Conservation (phyloP, 495 filamentous ascomycete genomes). For the Pseudoneurospora amorphoporcata region DNA sequence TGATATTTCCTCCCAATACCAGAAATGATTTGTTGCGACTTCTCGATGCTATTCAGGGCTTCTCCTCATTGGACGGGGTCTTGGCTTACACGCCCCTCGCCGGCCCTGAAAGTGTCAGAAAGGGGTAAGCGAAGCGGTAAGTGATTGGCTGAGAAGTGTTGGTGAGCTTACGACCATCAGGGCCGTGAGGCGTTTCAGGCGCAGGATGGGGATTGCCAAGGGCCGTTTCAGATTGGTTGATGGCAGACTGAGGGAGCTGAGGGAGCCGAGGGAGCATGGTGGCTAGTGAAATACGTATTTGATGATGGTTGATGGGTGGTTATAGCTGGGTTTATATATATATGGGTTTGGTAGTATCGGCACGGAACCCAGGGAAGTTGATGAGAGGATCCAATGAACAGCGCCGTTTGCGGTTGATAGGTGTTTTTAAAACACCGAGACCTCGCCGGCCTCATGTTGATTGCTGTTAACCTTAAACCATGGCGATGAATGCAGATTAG, state of each 20-base stretch:
- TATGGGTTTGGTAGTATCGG: neutral
- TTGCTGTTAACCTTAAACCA: neutral
- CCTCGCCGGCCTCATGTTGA: neutral
- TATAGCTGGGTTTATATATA: neutral
- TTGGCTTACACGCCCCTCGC: too few relatives aligned
- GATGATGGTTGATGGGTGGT: neutral
- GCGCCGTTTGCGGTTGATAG: too few relatives aligned
- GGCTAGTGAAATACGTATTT: neutral
- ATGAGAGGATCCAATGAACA: too few relatives aligned
- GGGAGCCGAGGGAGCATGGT: neutral
- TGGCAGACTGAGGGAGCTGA: neutral
- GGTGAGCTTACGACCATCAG: neutral
- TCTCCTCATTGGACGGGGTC: too few relatives aligned
- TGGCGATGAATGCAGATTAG: neutral
- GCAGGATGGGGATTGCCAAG: neutral
- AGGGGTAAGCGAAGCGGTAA: neutral
- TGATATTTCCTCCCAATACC: neutral
- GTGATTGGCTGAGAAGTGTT: neutral
- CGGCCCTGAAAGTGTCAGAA: neutral
- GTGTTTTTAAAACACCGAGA: neutral
- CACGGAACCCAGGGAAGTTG: neutral
- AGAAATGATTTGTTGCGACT: neutral
- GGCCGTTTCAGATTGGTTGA: neutral
- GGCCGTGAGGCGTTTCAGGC: neutral
- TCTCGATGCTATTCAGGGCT: neutral